These are phyloP conservation scores for Pseudoneurospora amorphoporcata DNA, from an alignment of 495 filamentous ascomycete genomes.

Conservation along the genomic window DNA sequence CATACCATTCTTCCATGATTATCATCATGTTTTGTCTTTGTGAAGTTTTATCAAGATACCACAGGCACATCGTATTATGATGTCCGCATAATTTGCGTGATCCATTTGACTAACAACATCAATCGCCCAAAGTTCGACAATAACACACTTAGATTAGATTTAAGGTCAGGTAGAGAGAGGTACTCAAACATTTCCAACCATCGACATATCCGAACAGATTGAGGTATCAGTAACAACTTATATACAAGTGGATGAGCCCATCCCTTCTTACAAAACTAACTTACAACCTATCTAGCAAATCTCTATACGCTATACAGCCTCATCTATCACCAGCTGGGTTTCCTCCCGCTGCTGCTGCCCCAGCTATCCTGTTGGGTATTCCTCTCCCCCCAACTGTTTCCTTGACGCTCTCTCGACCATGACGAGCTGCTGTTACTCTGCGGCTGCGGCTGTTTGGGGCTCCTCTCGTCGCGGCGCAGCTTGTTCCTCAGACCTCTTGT, in stretches of 20 bases:
- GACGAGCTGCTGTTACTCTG: neutral
- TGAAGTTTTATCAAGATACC: no score
- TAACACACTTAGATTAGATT: no score
- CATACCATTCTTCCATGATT: neutral
- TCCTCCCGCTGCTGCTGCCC: neutral
- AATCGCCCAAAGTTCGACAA: no score
- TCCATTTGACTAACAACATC: no score
- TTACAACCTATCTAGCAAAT: neutral
- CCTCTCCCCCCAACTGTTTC: neutral
- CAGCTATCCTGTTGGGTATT: neutral
- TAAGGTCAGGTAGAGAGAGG: no score
- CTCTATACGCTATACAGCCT: neutral
- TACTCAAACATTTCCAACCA: neutral
- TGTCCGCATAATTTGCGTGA: neutral
- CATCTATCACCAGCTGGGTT: neutral
- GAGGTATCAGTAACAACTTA: neutral
- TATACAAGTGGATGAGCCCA: neutral
- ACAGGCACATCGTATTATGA: neutral
- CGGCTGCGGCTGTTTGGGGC: neutral
- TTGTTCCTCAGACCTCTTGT: neutral
- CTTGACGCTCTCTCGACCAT: neutral
- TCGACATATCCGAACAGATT: neutral
- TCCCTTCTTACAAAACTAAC: neutral
- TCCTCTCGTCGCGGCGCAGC: neutral
- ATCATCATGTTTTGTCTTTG: no score